phyloP scores from a whole-genome alignment of 768 basidiomycete genomes.

The Rhodocollybia butyracea region DNA sequence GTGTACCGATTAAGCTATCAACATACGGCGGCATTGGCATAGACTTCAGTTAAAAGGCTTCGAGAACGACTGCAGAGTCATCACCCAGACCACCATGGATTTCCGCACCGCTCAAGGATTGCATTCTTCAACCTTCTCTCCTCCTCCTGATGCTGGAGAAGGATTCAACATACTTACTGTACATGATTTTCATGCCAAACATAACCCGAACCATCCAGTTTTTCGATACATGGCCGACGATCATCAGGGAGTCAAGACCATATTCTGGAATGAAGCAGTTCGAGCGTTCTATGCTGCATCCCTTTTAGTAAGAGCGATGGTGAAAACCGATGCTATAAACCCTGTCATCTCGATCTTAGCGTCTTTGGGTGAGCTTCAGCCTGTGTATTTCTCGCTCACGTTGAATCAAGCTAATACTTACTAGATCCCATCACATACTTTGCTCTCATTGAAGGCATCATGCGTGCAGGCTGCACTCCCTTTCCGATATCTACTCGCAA shows the following conservation, averaged over 20 bases:
- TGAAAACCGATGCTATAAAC: too few relatives aligned
- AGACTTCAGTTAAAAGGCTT: neutral
- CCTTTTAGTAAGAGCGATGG: neutral
- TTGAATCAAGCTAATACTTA: neutral
- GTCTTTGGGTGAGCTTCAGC: too few relatives aligned
- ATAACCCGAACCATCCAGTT: too few relatives aligned
- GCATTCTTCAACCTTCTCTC: neutral
- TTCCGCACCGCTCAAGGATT: neutral
- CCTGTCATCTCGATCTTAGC: too few relatives aligned
- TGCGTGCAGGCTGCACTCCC: too few relatives aligned
- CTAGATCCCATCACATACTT: conserved; percentile 24
- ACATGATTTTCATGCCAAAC: too few relatives aligned
- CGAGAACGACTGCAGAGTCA: neutral
- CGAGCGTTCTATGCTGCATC: neutral
- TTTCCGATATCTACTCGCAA: conserved; percentile 34
- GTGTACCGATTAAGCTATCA: too few relatives aligned
- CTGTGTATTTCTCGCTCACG: conserved; percentile 19
- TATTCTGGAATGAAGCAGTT: neutral
- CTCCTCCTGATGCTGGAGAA: neutral
- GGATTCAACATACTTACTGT: neutral
- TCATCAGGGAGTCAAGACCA: neutral
- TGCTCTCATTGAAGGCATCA: conserved; percentile 1
- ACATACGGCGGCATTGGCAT: too few relatives aligned
- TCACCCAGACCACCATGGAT: neutral
- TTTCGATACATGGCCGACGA: neutral